Evolutionary conservation across 805 yeast species (phyloP), one percentile per base, ranked within the genome.

Genomic region (Sugiyamaella smithiae): DNA sequence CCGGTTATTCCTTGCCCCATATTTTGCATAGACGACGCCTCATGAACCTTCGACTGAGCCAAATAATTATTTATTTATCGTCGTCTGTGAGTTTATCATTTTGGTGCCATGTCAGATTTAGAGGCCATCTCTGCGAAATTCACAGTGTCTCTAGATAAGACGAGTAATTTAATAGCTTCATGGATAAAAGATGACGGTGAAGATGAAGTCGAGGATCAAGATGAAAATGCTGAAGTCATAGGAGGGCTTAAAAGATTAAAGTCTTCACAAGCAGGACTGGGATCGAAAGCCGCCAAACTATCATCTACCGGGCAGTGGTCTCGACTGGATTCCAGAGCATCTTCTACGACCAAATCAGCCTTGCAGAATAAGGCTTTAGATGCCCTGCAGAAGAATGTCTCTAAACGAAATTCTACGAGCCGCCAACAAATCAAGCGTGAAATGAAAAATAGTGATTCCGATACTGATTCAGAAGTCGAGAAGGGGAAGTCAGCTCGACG

Each of bases 101-200:
- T n/a, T n/a, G n/a, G n/a, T n/a, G n/a, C n/a, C n/a, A n/a, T n/a
- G n/a, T n/a, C n/a, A n/a, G 50, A 55, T 6, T 47, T 48, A 19
- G 56, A 52, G 24, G 45, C 45, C 26, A 48, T 60, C 31, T 46
- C 58, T 11, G 59, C 62, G 4, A 57, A 57, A 45, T 61, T 56
- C 36, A 59, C 63, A 8, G 62, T 61, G 23, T 61, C 65, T 4
- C 51, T 61, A 6, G 52, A 50, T 25, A 54, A 54, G 29, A 49
- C 65, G 4, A 31, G 45, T 12, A 38, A 43, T 11, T 52, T 61
- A 9, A 56, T 61, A 8, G 45, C 54, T 9, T 58, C 64, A 22
- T 61, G 65, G 65, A 48, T 60, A 16, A 48, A 46, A 14, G 47
- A 25, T 5, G 46, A 43, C 19, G 48, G 12, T 14, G 37, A 29